Conservation (phyloP, 1,139 yeast species). For the Nematodospora anomalae region DNA sequence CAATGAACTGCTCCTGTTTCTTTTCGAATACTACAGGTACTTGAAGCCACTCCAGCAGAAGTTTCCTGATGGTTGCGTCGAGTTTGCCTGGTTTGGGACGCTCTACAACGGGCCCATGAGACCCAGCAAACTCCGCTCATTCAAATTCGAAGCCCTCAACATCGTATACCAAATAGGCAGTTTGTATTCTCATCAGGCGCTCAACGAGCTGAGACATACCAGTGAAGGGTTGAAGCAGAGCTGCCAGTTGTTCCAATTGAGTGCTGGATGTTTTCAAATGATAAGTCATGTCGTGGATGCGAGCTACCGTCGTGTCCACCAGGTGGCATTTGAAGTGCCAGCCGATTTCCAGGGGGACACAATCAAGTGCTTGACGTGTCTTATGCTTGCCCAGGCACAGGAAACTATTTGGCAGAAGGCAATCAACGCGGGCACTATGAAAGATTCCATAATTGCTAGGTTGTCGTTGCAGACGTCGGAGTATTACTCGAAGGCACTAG, state of each 20-base stretch:
- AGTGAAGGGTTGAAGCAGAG: conserved; percentile 62
- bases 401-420: conserved; percentile 85
- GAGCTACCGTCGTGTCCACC: no score
- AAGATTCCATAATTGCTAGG: conserved; percentile 62
- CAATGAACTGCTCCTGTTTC: no score
- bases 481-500: conserved; percentile 52
- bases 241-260: conserved; percentile 62
- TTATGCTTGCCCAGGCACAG: conserved; percentile 84
- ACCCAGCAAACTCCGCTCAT: conserved; percentile 44
- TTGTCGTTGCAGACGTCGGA: conserved; percentile 63
- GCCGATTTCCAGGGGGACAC: conserved; percentile 30
- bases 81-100: conserved; percentile 73
- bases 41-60: conserved; percentile 32
- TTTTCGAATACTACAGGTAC: conserved; percentile 34
- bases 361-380: conserved; percentile 26
- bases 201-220: conserved; percentile 39
- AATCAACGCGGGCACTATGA: conserved; percentile 45
- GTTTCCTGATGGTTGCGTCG: conserved; percentile 45
- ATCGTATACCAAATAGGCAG: conserved; percentile 71
- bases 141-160: conserved; percentile 60
- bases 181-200: conserved; percentile 57
- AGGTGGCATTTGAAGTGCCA: conserved; percentile 15
- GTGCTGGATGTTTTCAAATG: conserved; percentile 67
- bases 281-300: conserved; percentile 24
- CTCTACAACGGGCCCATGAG: conserved; percentile 36